phyloP scores from a whole-genome alignment of 2,329 filamentous ascomycete genomes.

The Dichotomopilus funicola region DNA sequence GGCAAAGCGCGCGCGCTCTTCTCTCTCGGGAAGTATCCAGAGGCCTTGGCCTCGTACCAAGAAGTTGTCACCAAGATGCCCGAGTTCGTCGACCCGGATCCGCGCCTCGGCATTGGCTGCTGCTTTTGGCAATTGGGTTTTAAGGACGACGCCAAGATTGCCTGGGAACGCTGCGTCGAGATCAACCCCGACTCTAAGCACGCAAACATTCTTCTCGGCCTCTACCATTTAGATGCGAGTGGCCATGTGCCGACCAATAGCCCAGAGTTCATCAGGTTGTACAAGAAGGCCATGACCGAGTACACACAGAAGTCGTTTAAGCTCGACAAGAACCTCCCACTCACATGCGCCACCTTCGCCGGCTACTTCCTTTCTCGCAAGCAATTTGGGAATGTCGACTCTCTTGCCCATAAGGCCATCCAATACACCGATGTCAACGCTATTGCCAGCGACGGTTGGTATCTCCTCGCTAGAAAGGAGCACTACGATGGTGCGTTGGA shows the following conservation, averaged over 20 bases:
- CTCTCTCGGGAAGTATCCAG: slow-evolving; percentile 76
- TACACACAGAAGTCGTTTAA: slow-evolving; percentile 94
- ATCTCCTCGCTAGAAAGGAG: slow-evolving; percentile 83
- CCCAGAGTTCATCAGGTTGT: slow-evolving; percentile 74
- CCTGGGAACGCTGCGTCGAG: slow-evolving; percentile 84
- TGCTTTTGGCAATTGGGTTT: slow-evolving; percentile 96
- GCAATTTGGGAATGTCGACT: slow-evolving; percentile 73
- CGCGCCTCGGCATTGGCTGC: slow-evolving; percentile 89
- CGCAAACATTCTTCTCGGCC: slow-evolving; percentile 80
- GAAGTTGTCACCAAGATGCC: slow-evolving; percentile 81
- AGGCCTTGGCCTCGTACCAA: slow-evolving; percentile 81
- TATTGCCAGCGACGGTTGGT: slow-evolving; percentile 96
- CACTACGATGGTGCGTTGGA: slow-evolving; percentile 72
- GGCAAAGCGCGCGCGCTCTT: slow-evolving; percentile 84
- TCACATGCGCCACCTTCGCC: slow-evolving; percentile 86
- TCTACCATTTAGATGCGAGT: slow-evolving; percentile 85
- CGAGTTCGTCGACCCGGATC: slow-evolving; percentile 83
- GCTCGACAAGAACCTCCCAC: slow-evolving; percentile 79
- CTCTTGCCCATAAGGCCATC: slow-evolving; percentile 84
- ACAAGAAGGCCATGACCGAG: slow-evolving; percentile 89
- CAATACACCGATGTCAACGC: slow-evolving; percentile 94
- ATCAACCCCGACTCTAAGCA: slow-evolving; percentile 78
- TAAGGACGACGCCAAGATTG: slow-evolving; percentile 83
- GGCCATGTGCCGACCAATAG: slow-evolving; percentile 76
- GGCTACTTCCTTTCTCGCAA: slow-evolving; percentile 83